Base-by-base conservation (phyloP, 148 eudicot genomes). In the Dianthus caryophyllus region DNA sequence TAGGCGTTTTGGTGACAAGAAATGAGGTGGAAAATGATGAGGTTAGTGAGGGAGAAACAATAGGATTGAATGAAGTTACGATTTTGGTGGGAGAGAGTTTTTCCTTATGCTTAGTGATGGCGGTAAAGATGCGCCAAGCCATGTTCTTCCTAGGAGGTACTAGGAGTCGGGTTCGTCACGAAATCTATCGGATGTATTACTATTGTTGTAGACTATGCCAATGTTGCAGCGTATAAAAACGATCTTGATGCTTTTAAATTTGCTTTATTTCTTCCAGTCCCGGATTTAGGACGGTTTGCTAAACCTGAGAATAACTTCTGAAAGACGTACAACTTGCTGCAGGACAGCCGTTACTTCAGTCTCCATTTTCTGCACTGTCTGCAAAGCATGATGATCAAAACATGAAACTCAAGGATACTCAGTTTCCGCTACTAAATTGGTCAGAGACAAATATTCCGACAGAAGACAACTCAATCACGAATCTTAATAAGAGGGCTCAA, bases 1-100 rank as follows among this genome's bases (percentile, higher is more conserved):
- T 88, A 49, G 98, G 98, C 72, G 79, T 83, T 84, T 94, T 94
- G 65, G 99, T 94, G 80, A 80, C 46, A 67, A 94, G 86, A 75
- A 94, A 94, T 18, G 99, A 94, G 72, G 96, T 94, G 64, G 96
- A 88, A 79, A 80, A 90, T 25, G 54, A 38, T 36, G 48, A 61
- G n/a, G 47, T 36, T 21, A 38, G 48, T 13, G 38, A 36, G 27
- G 47, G 47, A 21, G 47, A 41, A 26, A 61, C 44, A 38, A 20
- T 20, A 6, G 65, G 65, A 38, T 41, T 41, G 29, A 38, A 20
- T 12, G 44, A 29, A 61, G 17, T 38, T 39, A 29, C 47, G 0
- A 2, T 38, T 61, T 39, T 38, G 11, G 17, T 17, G 44, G 29
- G 38, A 4, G 27, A 38, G 29, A 21, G 8, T 38, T 61, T 61